These are phyloP conservation scores for Lobulomyces angularis DNA, from an alignment of 192 early-diverging fungal species.

Conservation along the genomic window DNA sequence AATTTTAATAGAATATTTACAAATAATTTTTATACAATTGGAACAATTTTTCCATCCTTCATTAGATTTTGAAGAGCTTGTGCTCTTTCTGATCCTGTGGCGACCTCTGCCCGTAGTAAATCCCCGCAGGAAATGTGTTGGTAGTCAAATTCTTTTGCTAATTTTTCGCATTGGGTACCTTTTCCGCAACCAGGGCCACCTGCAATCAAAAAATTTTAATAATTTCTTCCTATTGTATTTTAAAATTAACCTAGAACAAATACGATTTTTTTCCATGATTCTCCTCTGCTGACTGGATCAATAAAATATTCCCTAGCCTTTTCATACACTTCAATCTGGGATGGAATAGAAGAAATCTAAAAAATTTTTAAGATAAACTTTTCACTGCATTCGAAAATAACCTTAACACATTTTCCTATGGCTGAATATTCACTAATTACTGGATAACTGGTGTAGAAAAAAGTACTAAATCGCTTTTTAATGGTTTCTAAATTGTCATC, in stretches of 20 bases:
- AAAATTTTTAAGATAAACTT: too few species aligned
- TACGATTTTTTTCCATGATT: constrained; percentile 22
- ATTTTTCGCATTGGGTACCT: constrained; percentile 2
- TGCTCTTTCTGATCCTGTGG: constrained; percentile 1
- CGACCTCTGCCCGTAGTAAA: constrained; percentile 15
- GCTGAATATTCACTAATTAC: too few species aligned
- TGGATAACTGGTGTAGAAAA: constrained; percentile 22
- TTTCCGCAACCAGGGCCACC: constrained; percentile 36
- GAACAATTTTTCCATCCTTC: constrained; percentile 51
- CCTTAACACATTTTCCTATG: too few species aligned
- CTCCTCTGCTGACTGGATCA: too few species aligned
- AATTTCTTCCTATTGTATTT: constrained; percentile 26
- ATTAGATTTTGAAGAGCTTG: constrained; percentile 17
- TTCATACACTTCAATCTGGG: too few species aligned
- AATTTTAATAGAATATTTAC: too few species aligned
- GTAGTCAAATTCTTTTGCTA: constrained; percentile 9
- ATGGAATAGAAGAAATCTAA: too few species aligned
- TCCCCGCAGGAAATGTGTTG: constrained; percentile 9
- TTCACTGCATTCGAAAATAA: too few species aligned
- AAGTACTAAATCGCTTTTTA: constrained; percentile 33
- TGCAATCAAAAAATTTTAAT: too few species aligned
- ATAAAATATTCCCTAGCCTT: too few species aligned
- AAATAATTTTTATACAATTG: too few species aligned
- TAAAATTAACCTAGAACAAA: constrained; percentile 40
- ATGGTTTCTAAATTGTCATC: constrained; percentile 49